Percentiles rank a stretch among this genome's conserved stretches.
Conservation (phyloP, 2,329 filamentous ascomycete species). For the Fragosphaeria purpurea region DNA sequence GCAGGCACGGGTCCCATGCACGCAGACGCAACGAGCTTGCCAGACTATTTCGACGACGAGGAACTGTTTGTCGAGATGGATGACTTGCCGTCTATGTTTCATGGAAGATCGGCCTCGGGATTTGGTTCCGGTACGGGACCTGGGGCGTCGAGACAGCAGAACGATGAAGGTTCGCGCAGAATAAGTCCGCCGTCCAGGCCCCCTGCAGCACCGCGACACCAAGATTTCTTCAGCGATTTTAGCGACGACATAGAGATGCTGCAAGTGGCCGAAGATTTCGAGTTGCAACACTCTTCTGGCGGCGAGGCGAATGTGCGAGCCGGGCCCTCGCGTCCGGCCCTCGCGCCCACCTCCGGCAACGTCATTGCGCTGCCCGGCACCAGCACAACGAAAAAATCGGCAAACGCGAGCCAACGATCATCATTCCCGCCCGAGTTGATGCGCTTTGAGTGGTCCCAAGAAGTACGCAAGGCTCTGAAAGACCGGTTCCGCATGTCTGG, state of each 20-base stretch:
- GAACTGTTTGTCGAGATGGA: constrained; percentile 13
- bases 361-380: constrained; percentile 21
- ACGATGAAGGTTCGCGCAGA: no score
- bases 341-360: constrained; percentile 42
- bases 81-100: constrained; percentile 4
- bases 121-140: background rate
- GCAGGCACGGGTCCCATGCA: background rate
- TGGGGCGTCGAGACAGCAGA: no score
- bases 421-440: constrained; percentile 44
- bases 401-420: constrained; percentile 16
- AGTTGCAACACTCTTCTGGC: constrained; percentile 25
- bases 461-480: constrained; percentile 71
- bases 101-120: background rate
- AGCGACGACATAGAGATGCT: constrained; percentile 35
- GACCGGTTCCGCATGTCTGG: constrained; percentile 75
- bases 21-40: background rate
- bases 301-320: constrained; percentile 14
- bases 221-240: constrained; percentile 19
- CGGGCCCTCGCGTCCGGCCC: constrained; percentile 24
- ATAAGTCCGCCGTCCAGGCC: background rate
- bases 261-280: constrained; percentile 40
- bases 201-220: background rate
- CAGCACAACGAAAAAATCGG: constrained; percentile 21
- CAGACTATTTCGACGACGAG: constrained; percentile 16
- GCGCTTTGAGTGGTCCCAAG: constrained; percentile 70